Evolutionary conservation across 1,139 yeast species (phyloP).

Genomic region (Pneumocystis jirovecii): DNA sequence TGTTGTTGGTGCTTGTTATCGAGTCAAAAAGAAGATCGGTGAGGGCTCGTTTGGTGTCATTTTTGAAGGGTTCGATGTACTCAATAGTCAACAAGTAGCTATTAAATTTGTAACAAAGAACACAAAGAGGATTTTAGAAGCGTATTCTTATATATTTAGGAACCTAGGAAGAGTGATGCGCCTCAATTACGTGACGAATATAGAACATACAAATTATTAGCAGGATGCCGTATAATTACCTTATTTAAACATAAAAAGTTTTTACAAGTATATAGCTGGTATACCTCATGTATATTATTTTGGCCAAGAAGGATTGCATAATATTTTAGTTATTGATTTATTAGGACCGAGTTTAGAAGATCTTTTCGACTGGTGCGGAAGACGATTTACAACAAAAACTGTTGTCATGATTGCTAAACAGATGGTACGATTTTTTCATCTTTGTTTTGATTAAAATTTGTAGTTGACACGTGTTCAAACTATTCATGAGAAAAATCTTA

Average conservation of each 20-base stretch:
- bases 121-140: constrained; percentile 19
- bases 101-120: constrained; percentile 32
- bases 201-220: constrained; percentile 75
- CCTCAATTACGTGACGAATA: constrained; percentile 95
- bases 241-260: not conserved
- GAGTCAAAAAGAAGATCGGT: constrained; percentile 91
- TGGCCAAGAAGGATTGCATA: constrained; percentile 95
- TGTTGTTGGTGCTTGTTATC: constrained; percentile 67
- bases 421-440: constrained; percentile 39
- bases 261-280: constrained; percentile 34
- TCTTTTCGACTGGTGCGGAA: constrained; percentile 43
- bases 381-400: constrained; percentile 44
- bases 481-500: constrained; percentile 87
- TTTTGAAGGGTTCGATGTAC: constrained; percentile 81
- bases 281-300: constrained; percentile 91
- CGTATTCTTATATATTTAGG: constrained; percentile 23
- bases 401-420: constrained; percentile 83
- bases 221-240: constrained; percentile 33
- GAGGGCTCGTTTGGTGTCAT: constrained; percentile 97
- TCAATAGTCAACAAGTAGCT: constrained; percentile 66
- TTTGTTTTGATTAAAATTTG: not conserved
- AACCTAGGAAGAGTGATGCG: constrained; percentile 91
- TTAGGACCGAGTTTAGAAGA: constrained; percentile 94
- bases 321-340: constrained; percentile 79
- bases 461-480: constrained; percentile 51